Percentiles rank a stretch among this genome's conserved stretches.
Conservation (phyloP, 805 yeast genomes). For the Yamadazyma paraphyllophila region DNA sequence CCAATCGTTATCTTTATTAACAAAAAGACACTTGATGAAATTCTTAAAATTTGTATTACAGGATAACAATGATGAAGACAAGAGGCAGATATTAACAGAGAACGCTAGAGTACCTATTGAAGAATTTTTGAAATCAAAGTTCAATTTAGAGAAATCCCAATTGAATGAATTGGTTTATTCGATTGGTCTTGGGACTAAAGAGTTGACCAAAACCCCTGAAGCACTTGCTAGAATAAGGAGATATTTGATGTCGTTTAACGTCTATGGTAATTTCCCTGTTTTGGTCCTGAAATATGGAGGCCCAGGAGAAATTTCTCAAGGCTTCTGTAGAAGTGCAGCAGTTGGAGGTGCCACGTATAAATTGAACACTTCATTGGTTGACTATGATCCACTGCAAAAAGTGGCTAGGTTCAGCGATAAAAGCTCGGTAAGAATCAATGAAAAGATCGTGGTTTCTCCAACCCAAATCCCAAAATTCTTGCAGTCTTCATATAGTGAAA, state of each 20-base stretch:
- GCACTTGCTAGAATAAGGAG: slow-evolving; percentile 82
- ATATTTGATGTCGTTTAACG: slow-evolving; percentile 79
- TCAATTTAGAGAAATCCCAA: slow-evolving; percentile 71
- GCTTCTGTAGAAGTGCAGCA: slow-evolving; percentile 96
- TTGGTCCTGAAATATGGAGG: slow-evolving; percentile 92
- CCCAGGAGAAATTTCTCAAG: slow-evolving; percentile 93
- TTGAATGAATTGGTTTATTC: slow-evolving; percentile 81
- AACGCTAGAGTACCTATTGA: slow-evolving; percentile 57
- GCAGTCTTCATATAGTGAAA: slow-evolving; percentile 39
- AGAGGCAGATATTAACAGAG: slow-evolving; percentile 54
- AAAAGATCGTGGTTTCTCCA: slow-evolving; percentile 76
- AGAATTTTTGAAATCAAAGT: slow-evolving; percentile 59
- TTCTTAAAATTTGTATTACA: slow-evolving; percentile 80
- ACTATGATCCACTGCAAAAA: slow-evolving; percentile 64
- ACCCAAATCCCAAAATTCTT: slow-evolving; percentile 52
- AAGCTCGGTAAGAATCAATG: slow-evolving; percentile 68
- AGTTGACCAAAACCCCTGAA: slow-evolving; percentile 61
- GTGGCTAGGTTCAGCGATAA: slow-evolving; percentile 77
- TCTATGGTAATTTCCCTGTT: slow-evolving; percentile 93
- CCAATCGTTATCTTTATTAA: slow-evolving; percentile 66
- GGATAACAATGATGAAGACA: slow-evolving; percentile 57
- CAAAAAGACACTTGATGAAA: slow-evolving; percentile 86
- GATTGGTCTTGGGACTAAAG: slow-evolving; percentile 71
- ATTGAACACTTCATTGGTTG: slow-evolving; percentile 61
- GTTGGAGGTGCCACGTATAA: slow-evolving; percentile 96